Percentiles rank a stretch among this genome's conserved stretches.
These are phyloP conservation scores for Grammothele lineata DNA, from an alignment of 768 basidiomycete species.

Conservation along the genomic window DNA sequence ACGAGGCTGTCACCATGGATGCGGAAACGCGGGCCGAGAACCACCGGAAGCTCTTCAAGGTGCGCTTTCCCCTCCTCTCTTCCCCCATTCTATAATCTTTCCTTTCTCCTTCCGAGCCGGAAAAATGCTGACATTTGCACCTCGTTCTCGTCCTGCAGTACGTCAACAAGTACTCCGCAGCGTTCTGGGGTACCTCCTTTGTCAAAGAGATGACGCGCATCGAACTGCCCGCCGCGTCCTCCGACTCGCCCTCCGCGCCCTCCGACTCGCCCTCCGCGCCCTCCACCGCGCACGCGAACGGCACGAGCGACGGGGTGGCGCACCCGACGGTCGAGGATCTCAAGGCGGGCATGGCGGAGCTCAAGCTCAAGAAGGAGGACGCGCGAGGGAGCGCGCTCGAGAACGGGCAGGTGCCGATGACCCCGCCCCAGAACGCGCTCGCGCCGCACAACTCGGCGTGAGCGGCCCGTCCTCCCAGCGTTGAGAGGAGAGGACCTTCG, in stretches of 20 bases:
- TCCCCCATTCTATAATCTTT: no score
- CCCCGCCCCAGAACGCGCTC: conserved; percentile 20
- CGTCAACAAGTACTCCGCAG: conserved; percentile 90
- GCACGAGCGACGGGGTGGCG: neutral
- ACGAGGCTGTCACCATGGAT: conserved; percentile 90
- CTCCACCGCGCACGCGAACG: no score
- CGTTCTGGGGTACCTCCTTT: conserved; percentile 90
- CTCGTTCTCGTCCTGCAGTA: conserved; percentile 38
- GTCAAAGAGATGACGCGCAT: conserved; percentile 79
- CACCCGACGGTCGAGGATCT: conserved; percentile 16
- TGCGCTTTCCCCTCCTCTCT: conserved; percentile 22
- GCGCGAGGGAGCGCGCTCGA: conserved; percentile 18
- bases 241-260: no score
- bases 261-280: no score
- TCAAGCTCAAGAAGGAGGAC: conserved; percentile 24
- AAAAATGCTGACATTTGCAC: neutral
- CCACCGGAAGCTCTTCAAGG: conserved; percentile 90
- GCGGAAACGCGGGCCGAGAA: conserved; percentile 82
- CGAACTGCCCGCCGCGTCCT: conserved; percentile 16
- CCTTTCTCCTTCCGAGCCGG: no score
- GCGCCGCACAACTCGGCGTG: conserved; percentile 13
- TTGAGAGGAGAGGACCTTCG: no score
- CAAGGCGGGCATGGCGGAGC: conserved; percentile 28
- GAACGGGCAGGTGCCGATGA: conserved; percentile 21
- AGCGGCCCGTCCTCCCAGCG: neutral